These are phyloP conservation scores for Exophiala alcalophila DNA, from an alignment of 2,329 filamentous ascomycete species.

Conservation along the genomic window DNA sequence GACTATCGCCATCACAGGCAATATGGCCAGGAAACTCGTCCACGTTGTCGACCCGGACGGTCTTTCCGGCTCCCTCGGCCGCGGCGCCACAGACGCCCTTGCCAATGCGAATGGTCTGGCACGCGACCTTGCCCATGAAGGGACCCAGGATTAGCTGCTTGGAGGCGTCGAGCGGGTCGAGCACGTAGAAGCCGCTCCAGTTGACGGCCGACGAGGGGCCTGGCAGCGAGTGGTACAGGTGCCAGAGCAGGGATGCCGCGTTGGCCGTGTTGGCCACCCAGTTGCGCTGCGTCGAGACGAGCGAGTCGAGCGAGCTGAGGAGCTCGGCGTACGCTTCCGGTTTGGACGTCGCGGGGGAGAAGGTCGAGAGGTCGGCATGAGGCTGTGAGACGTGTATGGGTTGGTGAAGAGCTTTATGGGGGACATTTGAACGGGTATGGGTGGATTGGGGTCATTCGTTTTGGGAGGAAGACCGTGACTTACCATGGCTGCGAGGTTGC, in stretches of 20 bases:
- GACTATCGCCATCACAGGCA: constrained; percentile 48
- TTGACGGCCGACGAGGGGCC: constrained; percentile 45
- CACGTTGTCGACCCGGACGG: constrained; percentile 45
- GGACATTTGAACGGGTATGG: too few species aligned
- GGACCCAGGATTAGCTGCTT: constrained; percentile 43
- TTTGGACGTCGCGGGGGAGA: constrained; percentile 40
- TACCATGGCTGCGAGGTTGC: too few species aligned
- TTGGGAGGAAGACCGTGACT: too few species aligned
- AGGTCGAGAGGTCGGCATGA: constrained; percentile 49
- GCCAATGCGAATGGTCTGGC: constrained; percentile 47
- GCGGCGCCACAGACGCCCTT: constrained; percentile 48
- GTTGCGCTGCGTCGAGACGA: constrained; percentile 45
- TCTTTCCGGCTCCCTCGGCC: constrained; percentile 38
- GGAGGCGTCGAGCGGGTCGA: constrained; percentile 22
- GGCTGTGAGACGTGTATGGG: constrained; percentile 39
- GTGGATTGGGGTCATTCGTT: too few species aligned
- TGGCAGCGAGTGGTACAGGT: constrained; percentile 46
- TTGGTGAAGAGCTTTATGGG: constrained; percentile 1
- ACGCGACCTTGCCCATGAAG: constrained; percentile 50
- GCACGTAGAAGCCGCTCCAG: constrained; percentile 50
- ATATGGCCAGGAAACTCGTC: constrained; percentile 48
- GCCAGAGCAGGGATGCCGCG: constrained; percentile 49
- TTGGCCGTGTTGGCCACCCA: constrained; percentile 51
- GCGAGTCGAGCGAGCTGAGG: constrained; percentile 38
- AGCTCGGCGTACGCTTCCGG: constrained; percentile 44